Conservation (phyloP, 371 early-diverging fungal genomes). For the Coemansia sp. region DNA sequence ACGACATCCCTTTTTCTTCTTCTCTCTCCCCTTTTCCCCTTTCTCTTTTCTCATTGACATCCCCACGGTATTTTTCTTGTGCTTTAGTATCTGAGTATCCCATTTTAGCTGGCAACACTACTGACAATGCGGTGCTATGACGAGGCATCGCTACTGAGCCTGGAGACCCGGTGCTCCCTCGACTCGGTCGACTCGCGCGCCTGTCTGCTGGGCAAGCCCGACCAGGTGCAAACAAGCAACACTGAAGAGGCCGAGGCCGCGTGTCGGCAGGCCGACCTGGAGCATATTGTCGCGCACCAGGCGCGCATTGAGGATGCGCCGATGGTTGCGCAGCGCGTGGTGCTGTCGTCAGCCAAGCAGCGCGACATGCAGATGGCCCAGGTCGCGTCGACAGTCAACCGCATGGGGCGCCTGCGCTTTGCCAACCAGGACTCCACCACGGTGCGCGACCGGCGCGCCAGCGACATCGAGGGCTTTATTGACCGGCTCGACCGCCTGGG, state of each 20-base stretch:
- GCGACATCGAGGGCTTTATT: constrained; percentile 39
- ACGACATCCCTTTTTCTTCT: constrained; percentile 1
- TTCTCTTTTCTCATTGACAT: neutral
- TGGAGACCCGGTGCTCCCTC: constrained; percentile 23
- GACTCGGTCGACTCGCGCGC: constrained; percentile 35
- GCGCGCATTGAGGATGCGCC: constrained; percentile 8
- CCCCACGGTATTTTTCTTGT: too few relatives aligned
- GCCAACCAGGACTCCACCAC: constrained; percentile 33
- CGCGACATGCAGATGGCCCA: constrained; percentile 39
- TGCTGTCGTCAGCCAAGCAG: constrained; percentile 22
- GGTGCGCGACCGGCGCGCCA: constrained; percentile 17
- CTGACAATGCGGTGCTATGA: neutral
- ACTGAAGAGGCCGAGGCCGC: neutral
- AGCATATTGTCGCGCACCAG: constrained; percentile 31
- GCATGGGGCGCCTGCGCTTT: constrained; percentile 38
- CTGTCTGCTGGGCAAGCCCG: constrained; percentile 12
- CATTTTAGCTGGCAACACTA: neutral
- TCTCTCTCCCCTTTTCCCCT: neutral
- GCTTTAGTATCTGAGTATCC: too few relatives aligned
- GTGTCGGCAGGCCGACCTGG: constrained; percentile 22
- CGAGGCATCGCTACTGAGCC: constrained; percentile 18
- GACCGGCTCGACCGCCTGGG: constrained; percentile 25
- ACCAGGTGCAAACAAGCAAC: too few relatives aligned
- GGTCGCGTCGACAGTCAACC: constrained; percentile 23
- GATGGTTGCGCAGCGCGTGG: constrained; percentile 35